Percentiles rank a stretch among this genome's conserved stretches.
phyloP scores from a whole-genome alignment of 1,139 yeast species.

The Pichia sp. region DNA sequence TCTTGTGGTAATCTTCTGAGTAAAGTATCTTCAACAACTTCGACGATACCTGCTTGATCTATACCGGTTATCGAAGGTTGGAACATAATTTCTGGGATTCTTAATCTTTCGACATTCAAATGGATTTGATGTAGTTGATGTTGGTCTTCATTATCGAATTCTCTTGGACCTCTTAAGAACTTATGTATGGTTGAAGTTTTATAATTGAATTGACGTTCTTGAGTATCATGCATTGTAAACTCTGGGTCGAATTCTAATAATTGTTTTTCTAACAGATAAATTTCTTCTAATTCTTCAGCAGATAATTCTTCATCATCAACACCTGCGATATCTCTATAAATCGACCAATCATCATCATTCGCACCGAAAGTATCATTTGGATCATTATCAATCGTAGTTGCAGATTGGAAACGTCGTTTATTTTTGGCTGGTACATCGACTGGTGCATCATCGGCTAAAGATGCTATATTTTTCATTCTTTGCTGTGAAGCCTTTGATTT shows the following conservation, averaged over 20 bases:
- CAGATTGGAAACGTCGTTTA: conserved; percentile 49
- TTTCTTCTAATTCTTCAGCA: conserved; percentile 63
- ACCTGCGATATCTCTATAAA: conserved; percentile 80
- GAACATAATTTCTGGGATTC: conserved; percentile 89
- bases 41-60: conserved; percentile 91
- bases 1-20: conserved; percentile 57
- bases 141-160: conserved; percentile 58
- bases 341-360: conserved; percentile 94
- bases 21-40: conserved; percentile 68
- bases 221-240: conserved; percentile 81
- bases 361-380: conserved; percentile 96
- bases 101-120: conserved; percentile 82
- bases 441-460: conserved; percentile 69
- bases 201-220: conserved; percentile 87
- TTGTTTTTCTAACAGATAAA: conserved; percentile 68
- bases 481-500: conserved; percentile 91
- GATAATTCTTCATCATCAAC: conserved; percentile 73
- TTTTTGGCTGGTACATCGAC: conserved; percentile 29
- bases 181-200: conserved; percentile 73
- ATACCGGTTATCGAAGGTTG: conserved; percentile 96
- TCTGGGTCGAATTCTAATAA: conserved; percentile 79
- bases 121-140: conserved; percentile 87
- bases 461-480: conserved; percentile 90
- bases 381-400: conserved; percentile 82
- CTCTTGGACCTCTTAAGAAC: conserved; percentile 87